A percentile compares a stretch with the other conserved stretches of the same genome.
phyloP scores from a whole-genome alignment of 345 rosid genomes.

The Toxicodendron radicans region DNA sequence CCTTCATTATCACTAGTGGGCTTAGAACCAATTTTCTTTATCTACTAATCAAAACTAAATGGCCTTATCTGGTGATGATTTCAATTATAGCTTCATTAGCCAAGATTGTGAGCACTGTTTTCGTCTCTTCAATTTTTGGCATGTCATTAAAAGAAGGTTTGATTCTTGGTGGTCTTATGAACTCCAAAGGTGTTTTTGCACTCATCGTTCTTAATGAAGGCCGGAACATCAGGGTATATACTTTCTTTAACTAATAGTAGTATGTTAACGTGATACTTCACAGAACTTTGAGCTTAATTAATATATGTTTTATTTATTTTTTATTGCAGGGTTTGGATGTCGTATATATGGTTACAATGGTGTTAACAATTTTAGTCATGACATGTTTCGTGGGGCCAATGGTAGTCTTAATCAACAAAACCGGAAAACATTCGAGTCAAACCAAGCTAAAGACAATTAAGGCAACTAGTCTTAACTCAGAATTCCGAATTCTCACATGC shows the following conservation, averaged over 20 bases:
- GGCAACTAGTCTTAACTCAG: constrained; percentile 3
- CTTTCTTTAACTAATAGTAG: too few relatives aligned
- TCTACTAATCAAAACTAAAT: not conserved
- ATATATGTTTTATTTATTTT: too few relatives aligned
- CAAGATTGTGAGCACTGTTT: constrained; percentile 16
- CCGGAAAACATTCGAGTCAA: not conserved
- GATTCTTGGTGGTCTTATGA: constrained; percentile 23
- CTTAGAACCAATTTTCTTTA: not conserved
- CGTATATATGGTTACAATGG: constrained; percentile 1
- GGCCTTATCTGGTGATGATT: not conserved
- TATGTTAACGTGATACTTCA: too few relatives aligned
- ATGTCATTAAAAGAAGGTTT: not conserved
- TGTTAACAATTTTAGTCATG: not conserved
- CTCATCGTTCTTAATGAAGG: constrained; percentile 23
- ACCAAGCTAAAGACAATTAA: not conserved
- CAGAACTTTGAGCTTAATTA: too few relatives aligned
- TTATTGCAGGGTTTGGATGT: not conserved
- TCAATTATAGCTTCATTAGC: not conserved
- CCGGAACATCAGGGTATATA: constrained; percentile 17
- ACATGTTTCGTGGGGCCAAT: constrained; percentile 5
- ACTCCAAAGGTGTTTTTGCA: constrained; percentile 29
- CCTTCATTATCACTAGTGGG: constrained; percentile 12
- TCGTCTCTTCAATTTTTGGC: not conserved
- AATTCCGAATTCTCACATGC: constrained; percentile 4
- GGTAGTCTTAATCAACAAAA: not conserved